Base-by-base conservation (phyloP, 345 rosid genomes). In the Dimocarpus longan region DNA sequence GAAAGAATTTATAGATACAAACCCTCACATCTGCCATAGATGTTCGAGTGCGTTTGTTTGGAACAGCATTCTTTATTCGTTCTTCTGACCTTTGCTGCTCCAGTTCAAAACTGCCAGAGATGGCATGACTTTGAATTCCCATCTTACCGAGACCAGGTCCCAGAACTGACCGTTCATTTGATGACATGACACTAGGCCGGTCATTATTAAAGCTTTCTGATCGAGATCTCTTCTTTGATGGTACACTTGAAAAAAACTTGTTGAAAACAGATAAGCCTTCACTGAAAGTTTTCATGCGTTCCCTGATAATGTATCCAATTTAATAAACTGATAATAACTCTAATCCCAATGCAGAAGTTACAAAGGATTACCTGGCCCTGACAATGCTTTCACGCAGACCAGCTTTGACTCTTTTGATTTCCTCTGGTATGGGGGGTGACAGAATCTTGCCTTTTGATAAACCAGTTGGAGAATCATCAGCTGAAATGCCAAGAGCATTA, bases 41-140 rank as follows among this genome's bases (percentile, higher is more conserved):
- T 73, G 98, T 96, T 79, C 99, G 97, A 63, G 98, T 89, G 71
- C 98, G 93, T 84, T 95, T 95, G 86, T 86, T 95, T 78, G 96
- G 87, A 77, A 89, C 90, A 80, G 80, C 78, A 85, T 78, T 86
- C 84, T 91, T 94, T 26, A 88, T 87, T 75, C 93, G 89, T 86
- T 92, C 95, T 74, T 94, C 97, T 18, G 90, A 77, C 86, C 87
- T 94, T 65, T 84, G 94, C 78, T 82, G 94, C 81, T 94, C 98
- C 85, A 83, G 84, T 79, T 94, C 98, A 87, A 87, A 89, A 83
- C 87, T 79, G 75, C 90, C 82, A 56, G 88, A 74, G 50, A 80
- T 82, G 76, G 86, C 68, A 66, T 86, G 97, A 89, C 85, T 92
- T 80, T 90, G 98, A 76, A 83, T 82, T 77, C 95, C 98, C 86